phyloP scores from a whole-genome alignment of 192 early-diverging fungal species.

The Coemansia sp. region DNA sequence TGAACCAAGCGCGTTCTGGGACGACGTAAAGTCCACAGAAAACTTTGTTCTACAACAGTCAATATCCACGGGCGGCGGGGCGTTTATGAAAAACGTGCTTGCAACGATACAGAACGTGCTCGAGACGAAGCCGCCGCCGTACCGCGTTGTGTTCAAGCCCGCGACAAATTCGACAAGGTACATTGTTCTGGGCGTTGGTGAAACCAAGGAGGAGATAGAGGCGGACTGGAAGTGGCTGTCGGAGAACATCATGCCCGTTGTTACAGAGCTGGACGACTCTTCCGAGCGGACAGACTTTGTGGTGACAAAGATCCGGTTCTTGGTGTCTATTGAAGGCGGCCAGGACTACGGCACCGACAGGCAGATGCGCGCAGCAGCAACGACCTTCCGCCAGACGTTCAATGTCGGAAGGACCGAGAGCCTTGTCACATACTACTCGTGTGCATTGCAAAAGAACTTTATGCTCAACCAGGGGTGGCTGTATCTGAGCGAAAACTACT shows the following conservation, averaged over 20 bases:
- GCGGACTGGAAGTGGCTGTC: constrained; percentile 88
- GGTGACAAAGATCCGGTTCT: constrained; percentile 85
- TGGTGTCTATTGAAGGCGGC: constrained; percentile 73
- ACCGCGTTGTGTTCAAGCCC: constrained; percentile 80
- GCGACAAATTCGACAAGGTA: constrained; percentile 58
- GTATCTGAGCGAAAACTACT: constrained; percentile 90
- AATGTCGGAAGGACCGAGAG: constrained; percentile 77
- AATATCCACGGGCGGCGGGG: constrained; percentile 56
- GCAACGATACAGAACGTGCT: constrained; percentile 95
- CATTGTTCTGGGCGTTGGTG: constrained; percentile 85
- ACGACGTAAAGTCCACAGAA: constrained; percentile 62
- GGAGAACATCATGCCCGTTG: constrained; percentile 75
- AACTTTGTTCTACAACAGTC: constrained; percentile 74
- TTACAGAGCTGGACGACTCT: constrained; percentile 73
- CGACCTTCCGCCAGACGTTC: constrained; percentile 89
- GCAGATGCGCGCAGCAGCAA: constrained; percentile 83
- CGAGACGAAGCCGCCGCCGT: constrained; percentile 91
- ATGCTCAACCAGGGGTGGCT: constrained; percentile 96
- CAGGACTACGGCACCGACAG: constrained; percentile 80
- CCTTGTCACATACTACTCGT: constrained; percentile 95
- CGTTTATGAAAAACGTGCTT: constrained; percentile 70
- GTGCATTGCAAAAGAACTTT: constrained; percentile 75
- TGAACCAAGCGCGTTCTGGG: constrained; percentile 69
- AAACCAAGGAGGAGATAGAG: constrained; percentile 80
- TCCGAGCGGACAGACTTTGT: constrained; percentile 86